These are phyloP conservation scores for Strobilomyces echinocephalus DNA, from an alignment of 768 basidiomycete genomes.

Conservation along the genomic window DNA sequence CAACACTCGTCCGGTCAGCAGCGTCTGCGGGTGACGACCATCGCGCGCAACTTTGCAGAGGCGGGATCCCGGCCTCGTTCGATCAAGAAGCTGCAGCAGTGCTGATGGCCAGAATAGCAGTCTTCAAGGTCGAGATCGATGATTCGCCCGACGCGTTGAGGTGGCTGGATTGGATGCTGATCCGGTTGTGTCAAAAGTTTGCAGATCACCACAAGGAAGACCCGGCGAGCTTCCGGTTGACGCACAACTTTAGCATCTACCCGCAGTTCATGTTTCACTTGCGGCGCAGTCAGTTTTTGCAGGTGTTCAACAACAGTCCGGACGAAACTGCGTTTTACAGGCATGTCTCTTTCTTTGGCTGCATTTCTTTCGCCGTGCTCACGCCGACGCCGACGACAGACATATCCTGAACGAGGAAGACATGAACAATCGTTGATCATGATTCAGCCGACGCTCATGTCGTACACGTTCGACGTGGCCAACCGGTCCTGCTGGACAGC, in stretches of 20 bases:
- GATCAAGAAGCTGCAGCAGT: conserved; percentile 98
- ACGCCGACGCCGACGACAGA: conserved; percentile 39
- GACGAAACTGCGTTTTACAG: conserved; percentile 99
- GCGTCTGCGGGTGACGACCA: conserved; percentile 94
- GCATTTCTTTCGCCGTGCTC: not conserved
- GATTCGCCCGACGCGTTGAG: conserved; percentile 94
- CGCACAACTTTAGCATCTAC: conserved; percentile 97
- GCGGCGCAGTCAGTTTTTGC: conserved; percentile 93
- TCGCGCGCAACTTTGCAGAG: conserved; percentile 96
- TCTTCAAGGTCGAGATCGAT: conserved; percentile 99
- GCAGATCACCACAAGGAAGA: conserved; percentile 99
- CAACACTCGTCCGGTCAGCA: conserved; percentile 96
- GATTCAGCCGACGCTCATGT: conserved; percentile 99
- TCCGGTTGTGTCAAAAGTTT: conserved; percentile 97
- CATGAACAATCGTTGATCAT: conserved; percentile 99
- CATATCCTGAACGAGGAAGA: conserved; percentile 96
- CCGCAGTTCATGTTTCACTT: conserved; percentile 99
- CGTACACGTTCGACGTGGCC: conserved; percentile 91
- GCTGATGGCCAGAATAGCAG: conserved; percentile 96
- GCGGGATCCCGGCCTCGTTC: conserved; percentile 93
- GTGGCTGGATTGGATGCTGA: conserved; percentile 98
- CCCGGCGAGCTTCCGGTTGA: conserved; percentile 85
- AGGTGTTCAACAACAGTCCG: conserved; percentile 99
- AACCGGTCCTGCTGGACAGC: conserved; percentile 94
- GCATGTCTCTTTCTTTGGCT: conserved; percentile 42